Conservation (phyloP, 2,329 filamentous ascomycete genomes). For the Bipolaris sorokiniana region DNA sequence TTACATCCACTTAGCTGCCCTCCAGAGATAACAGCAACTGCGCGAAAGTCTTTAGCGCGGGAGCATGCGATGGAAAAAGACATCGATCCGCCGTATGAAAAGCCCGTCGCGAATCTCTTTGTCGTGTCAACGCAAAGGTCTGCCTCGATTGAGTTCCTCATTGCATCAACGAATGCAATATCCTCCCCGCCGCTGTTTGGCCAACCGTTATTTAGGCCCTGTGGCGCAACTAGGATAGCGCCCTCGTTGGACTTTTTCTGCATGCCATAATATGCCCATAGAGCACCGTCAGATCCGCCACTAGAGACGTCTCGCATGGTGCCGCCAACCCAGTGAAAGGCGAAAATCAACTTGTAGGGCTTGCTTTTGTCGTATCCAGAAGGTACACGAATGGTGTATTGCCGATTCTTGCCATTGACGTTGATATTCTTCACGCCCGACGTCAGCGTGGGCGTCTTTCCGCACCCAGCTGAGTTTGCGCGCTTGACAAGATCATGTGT, state of each 20-base stretch:
- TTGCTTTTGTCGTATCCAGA: conserved; percentile 49
- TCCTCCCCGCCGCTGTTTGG: conserved; percentile 52
- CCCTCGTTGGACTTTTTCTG: conserved; percentile 43
- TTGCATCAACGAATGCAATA: conserved; percentile 49
- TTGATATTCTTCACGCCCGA: conserved; percentile 22
- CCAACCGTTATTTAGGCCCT: conserved; percentile 52
- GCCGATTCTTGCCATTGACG: conserved; percentile 50
- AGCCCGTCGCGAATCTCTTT: conserved; percentile 53
- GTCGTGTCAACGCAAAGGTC: conserved; percentile 53
- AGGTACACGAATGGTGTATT: conserved; percentile 52
- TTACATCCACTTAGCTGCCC: conserved; percentile 23
- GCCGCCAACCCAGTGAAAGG: conserved; percentile 51
- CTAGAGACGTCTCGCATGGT: conserved; percentile 48
- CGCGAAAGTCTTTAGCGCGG: conserved; percentile 48
- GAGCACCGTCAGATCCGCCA: conserved; percentile 15
- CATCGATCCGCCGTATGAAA: conserved; percentile 55
- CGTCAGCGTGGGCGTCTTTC: conserved; percentile 15
- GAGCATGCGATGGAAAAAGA: conserved; percentile 52
- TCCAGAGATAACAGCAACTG: conserved; percentile 44
- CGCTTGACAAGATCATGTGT: conserved; percentile 13
- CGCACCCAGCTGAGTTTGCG: conserved; percentile 22
- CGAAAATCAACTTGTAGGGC: conserved; percentile 52
- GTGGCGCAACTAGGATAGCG: conserved; percentile 53
- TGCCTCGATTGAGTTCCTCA: conserved; percentile 49
- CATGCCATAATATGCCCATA: conserved; percentile 49